Evolutionary conservation across 139 green algal species (phyloP).

Genomic region (Chlamydomonas sp.): DNA sequence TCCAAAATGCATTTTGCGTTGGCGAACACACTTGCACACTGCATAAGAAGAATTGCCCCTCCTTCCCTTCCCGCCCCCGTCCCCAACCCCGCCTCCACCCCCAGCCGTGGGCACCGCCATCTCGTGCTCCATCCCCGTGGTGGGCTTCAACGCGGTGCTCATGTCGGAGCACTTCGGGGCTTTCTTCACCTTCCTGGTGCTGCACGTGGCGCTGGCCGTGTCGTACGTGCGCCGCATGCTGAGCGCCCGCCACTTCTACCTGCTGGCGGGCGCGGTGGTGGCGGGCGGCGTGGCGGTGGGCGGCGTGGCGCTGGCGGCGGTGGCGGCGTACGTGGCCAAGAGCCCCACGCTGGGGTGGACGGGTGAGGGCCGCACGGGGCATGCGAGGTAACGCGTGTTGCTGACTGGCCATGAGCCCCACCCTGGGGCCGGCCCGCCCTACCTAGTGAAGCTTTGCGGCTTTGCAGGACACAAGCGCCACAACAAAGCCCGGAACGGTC

Average conservation of each 20-base stretch:
- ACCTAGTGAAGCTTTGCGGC: no score
- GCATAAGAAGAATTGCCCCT: no score
- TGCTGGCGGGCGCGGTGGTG: constrained; percentile 51
- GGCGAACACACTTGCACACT: no score
- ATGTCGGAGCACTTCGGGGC: constrained; percentile 96
- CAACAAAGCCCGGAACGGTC: no score
- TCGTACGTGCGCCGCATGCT: constrained; percentile 64
- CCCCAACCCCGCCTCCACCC: no score
- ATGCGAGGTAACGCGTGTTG: neutral
- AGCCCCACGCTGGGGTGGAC: constrained; percentile 96
- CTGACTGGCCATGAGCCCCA: neutral
- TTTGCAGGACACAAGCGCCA: no score
- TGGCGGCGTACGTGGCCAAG: constrained; percentile 82
- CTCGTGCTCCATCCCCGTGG: constrained; percentile 81
- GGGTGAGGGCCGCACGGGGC: constrained; percentile 48
- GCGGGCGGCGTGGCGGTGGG: constrained; percentile 42
- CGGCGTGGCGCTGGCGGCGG: constrained; percentile 55
- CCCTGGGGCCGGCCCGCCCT: neutral
- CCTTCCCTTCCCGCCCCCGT: no score
- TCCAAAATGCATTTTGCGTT: no score
- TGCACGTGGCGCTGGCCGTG: constrained; percentile 83
- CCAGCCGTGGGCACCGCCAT: constrained; percentile 80
- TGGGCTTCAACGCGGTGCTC: constrained; percentile 97
- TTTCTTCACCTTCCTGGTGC: constrained; percentile 84
- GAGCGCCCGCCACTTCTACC: constrained; percentile 19